phyloP scores from a whole-genome alignment of 1,284 basidiomycete species.

The Apiotrichum porosum region DNA sequence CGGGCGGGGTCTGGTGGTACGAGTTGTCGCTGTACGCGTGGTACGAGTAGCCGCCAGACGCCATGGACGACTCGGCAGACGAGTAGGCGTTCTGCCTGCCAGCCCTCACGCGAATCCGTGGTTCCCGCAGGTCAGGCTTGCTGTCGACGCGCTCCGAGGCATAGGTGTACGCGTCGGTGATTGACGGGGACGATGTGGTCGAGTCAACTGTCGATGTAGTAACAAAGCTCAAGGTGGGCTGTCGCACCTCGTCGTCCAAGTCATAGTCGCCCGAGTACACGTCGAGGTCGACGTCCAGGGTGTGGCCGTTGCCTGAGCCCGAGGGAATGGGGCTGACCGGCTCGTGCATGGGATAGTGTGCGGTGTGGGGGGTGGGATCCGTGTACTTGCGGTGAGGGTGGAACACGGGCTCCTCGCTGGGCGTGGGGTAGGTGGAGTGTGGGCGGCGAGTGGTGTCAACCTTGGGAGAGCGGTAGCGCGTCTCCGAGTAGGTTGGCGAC shows the following conservation, averaged over 20 bases:
- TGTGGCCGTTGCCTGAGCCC: constrained; percentile 8
- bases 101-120: constrained; percentile 29
- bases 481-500: constrained; percentile 10
- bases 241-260: constrained; percentile 26
- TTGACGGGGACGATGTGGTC: constrained; percentile 36
- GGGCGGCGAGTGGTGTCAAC: constrained; percentile 27
- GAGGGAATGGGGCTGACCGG: constrained; percentile 10
- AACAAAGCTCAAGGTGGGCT: constrained; percentile 44
- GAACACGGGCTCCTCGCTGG: constrained; percentile 17
- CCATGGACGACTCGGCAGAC: constrained; percentile 43
- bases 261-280: constrained; percentile 33
- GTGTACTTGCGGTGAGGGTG: constrained; percentile 38
- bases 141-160: constrained; percentile 19
- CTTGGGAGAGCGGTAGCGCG: constrained; percentile 17
- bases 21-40: constrained; percentile 31
- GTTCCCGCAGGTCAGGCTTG: constrained; percentile 28
- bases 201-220: constrained; percentile 44
- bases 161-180: constrained; percentile 29
- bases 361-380: constrained; percentile 30
- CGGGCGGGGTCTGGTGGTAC: constrained; percentile 32
- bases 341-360: constrained; percentile 10
- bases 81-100: constrained; percentile 42
- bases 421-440: constrained; percentile 29
- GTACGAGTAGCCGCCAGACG: constrained; percentile 36
- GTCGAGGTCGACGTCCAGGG: constrained; percentile 41